A percentile compares a stretch with the other conserved stretches of the same genome.
Conservation (phyloP, 306 rosid species). For the Casuarina equisetifolia region DNA sequence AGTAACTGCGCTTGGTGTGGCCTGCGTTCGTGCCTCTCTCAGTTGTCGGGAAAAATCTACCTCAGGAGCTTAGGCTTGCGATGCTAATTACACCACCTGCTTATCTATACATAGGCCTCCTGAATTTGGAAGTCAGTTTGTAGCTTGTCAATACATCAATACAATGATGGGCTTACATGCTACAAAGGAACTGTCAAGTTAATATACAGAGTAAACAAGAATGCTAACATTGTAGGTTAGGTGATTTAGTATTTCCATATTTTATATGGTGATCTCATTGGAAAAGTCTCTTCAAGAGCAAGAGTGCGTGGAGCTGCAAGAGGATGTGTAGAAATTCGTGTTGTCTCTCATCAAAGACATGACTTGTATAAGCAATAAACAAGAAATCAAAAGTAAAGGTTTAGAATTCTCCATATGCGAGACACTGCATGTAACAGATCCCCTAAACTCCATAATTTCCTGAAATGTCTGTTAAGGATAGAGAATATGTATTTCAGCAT, state of each 20-base stretch:
- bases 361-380: neutral
- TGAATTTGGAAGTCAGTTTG: neutral
- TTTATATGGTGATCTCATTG: too few relatives aligned
- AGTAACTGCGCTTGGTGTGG: neutral
- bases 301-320: too few relatives aligned
- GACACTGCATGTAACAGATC: neutral
- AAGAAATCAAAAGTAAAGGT: neutral
- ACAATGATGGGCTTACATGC: too few relatives aligned
- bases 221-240: too few relatives aligned
- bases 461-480: too few relatives aligned
- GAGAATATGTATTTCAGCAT: too few relatives aligned
- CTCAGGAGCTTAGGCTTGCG: neutral
- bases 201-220: too few relatives aligned
- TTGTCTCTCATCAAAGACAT: neutral
- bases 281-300: too few relatives aligned
- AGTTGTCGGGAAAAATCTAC: neutral
- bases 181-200: too few relatives aligned
- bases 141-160: too few relatives aligned
- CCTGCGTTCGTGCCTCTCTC: neutral
- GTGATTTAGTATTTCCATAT: too few relatives aligned
- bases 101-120: neutral
- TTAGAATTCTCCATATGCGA: neutral
- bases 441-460: neutral
- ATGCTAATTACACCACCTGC: neutral
- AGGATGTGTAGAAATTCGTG: too few relatives aligned